Conservation (phyloP, 768 basidiomycete species). For the Trametes elegans region DNA sequence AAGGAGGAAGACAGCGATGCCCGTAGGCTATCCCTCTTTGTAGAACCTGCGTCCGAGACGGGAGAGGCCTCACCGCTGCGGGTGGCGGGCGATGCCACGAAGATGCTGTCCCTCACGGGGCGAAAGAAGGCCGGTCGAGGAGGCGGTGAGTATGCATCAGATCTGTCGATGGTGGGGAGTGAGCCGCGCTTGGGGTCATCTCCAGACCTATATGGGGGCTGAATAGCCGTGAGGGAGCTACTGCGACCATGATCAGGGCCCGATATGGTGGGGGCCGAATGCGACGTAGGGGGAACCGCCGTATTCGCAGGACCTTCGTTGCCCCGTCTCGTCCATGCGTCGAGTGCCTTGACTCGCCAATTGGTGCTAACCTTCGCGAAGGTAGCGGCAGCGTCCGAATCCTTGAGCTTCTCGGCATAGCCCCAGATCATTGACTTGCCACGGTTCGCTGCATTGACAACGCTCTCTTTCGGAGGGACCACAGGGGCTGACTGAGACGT, state of each 20-base stretch:
- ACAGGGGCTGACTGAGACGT: slow-evolving; percentile 16
- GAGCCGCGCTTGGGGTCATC: slow-evolving; percentile 36
- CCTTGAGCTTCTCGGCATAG: slow-evolving; percentile 72
- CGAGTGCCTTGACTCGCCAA: slow-evolving; percentile 64
- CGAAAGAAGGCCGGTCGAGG: slow-evolving; percentile 57
- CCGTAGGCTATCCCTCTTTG: slow-evolving; percentile 39
- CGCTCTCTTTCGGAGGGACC: slow-evolving; percentile 14
- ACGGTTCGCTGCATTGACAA: slow-evolving; percentile 8
- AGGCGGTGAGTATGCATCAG: slow-evolving; percentile 49
- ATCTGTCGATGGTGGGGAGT: slow-evolving; percentile 37
- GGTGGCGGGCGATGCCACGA: slow-evolving; percentile 17
- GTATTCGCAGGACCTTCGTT: slow-evolving; percentile 16
- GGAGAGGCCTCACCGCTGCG: slow-evolving; percentile 20
- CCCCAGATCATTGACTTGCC: slow-evolving; percentile 50
- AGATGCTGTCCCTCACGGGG: slow-evolving; percentile 53
- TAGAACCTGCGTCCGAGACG: slow-evolving; percentile 33
- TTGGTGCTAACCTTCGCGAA: slow-evolving; percentile 75
- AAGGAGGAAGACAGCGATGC: slow-evolving; percentile 46
- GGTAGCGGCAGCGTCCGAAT: slow-evolving; percentile 68
- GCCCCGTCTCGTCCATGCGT: slow-evolving; percentile 31
- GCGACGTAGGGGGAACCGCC: slow-evolving; percentile 16
- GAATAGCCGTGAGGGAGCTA: slow-evolving; percentile 15
- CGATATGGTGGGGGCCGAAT: background rate
- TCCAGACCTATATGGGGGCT: background rate
- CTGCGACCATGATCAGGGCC: slow-evolving; percentile 10